These are phyloP conservation scores for Aspergillus sp. DNA, from an alignment of 2,329 filamentous ascomycete species.

Conservation along the genomic window DNA sequence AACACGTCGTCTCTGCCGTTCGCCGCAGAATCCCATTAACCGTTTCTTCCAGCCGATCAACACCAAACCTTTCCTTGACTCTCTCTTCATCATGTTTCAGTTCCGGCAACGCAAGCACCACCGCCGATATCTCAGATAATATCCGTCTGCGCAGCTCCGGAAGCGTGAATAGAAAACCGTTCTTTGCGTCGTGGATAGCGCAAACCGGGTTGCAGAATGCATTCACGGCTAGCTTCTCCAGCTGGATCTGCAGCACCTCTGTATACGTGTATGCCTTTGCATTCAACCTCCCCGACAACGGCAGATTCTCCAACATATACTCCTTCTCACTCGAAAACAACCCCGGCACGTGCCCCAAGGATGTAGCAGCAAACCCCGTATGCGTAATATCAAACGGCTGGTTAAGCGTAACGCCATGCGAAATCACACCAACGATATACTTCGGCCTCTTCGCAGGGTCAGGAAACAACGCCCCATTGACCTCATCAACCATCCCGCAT, in stretches of 20 bases:
- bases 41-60: constrained; percentile 6
- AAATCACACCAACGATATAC: constrained; percentile 65
- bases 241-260: constrained; percentile 10
- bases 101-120: constrained; percentile 9
- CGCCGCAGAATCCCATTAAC: constrained; percentile 9
- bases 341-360: constrained; percentile 44
- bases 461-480: constrained; percentile 64
- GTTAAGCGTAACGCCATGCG: constrained; percentile 47
- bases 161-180: constrained; percentile 10
- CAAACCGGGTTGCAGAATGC: constrained; percentile 14
- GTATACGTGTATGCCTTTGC: constrained; percentile 5
- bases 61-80: constrained; percentile 5
- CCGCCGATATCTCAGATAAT: constrained; percentile 12
- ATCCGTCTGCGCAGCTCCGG: constrained; percentile 5
- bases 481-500: constrained; percentile 68
- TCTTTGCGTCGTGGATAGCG: constrained; percentile 6
- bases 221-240: constrained; percentile 15
- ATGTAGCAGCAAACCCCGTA: constrained; percentile 50
- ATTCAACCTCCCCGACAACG: constrained; percentile 4
- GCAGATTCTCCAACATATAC: constrained; percentile 1
- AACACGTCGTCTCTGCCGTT: constrained; percentile 9
- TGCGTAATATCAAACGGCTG: constrained; percentile 47
- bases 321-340: too few relatives aligned
- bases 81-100: constrained; percentile 2
- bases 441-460: constrained; percentile 58